phyloP scores from a whole-genome alignment of 139 green algal species.

The Yamagishiella unicocca region DNA sequence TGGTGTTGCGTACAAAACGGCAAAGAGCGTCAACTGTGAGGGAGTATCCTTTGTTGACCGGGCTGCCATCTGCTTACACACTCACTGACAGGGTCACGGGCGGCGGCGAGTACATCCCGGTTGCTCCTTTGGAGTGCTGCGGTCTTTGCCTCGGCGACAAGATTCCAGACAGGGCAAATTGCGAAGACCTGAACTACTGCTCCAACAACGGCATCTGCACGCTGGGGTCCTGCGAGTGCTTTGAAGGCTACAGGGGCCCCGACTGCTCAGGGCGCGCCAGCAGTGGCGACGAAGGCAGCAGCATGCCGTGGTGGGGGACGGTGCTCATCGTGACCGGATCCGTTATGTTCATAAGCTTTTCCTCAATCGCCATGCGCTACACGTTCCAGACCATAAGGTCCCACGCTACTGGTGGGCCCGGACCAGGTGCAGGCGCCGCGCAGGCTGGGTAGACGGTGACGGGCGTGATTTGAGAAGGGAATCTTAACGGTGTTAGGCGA shows the following conservation, averaged over 20 bases:
- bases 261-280: neutral
- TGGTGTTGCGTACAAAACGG: too few species aligned
- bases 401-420: neutral
- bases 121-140: conserved; percentile 81
- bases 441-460: too few species aligned
- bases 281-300: conserved; percentile 4
- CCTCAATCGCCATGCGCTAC: conserved; percentile 35
- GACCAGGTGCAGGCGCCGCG: neutral
- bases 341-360: conserved; percentile 13
- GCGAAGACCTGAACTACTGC: conserved; percentile 73
- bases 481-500: too few species aligned
- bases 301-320: conserved; percentile 60
- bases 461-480: too few species aligned
- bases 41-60: too few species aligned
- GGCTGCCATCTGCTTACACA: neutral
- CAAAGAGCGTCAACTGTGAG: too few species aligned
- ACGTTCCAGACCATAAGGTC: conserved; percentile 5
- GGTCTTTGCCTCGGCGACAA: conserved; percentile 69
- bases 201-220: conserved; percentile 68
- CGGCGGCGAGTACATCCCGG: conserved; percentile 70
- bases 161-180: conserved; percentile 62
- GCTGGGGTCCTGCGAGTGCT: conserved; percentile 77
- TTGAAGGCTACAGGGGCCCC: conserved; percentile 61
- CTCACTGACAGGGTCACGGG: conserved; percentile 44
- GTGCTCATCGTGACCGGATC: conserved; percentile 65